Percentiles rank a stretch among this genome's conserved stretches.
phyloP scores from a whole-genome alignment of 768 basidiomycete genomes.

The Cubamyces sp. region DNA sequence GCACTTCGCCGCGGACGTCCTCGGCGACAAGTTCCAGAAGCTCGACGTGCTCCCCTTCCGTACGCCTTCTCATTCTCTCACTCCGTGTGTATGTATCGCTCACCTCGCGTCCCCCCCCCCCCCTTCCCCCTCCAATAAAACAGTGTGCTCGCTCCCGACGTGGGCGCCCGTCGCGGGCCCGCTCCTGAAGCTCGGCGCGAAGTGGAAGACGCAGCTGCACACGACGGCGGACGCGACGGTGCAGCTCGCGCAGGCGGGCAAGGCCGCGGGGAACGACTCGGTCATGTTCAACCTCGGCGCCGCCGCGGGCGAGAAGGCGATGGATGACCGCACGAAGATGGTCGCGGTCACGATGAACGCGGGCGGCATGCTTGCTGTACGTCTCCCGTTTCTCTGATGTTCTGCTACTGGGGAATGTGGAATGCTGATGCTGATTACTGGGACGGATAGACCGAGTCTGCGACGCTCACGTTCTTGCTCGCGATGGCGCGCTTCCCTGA shows the following conservation, averaged over 20 bases:
- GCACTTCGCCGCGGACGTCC: conserved; percentile 26
- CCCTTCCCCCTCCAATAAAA: too few relatives aligned
- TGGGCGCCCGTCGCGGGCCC: conserved; percentile 18
- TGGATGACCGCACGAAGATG: conserved; percentile 24
- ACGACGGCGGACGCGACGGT: conserved; percentile 22
- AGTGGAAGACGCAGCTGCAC: conserved; percentile 25
- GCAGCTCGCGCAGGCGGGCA: conserved; percentile 20
- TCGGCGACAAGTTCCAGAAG: conserved; percentile 24
- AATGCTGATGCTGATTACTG: background rate
- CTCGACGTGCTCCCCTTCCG: conserved; percentile 21
- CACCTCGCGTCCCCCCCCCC: background rate
- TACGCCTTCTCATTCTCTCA: background rate
- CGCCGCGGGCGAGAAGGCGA: conserved; percentile 11
- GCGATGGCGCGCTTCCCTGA: conserved; percentile 28
- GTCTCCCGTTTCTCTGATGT: too few relatives aligned
- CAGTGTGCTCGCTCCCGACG: conserved; percentile 16
- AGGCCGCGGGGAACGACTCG: conserved; percentile 14
- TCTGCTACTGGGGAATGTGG: background rate
- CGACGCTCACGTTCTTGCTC: conserved; percentile 27
- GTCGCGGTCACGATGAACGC: conserved; percentile 29
- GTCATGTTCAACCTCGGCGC: conserved; percentile 19
- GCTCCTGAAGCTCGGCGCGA: conserved; percentile 17
- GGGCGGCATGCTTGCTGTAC: conserved; percentile 24
- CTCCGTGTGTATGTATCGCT: background rate
- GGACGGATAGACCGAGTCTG: conserved; percentile 18